A percentile compares a stretch with the other conserved stretches of the same genome.
These are phyloP conservation scores for Xylaria telfairii DNA, from an alignment of 495 filamentous ascomycete genomes.

Conservation along the genomic window DNA sequence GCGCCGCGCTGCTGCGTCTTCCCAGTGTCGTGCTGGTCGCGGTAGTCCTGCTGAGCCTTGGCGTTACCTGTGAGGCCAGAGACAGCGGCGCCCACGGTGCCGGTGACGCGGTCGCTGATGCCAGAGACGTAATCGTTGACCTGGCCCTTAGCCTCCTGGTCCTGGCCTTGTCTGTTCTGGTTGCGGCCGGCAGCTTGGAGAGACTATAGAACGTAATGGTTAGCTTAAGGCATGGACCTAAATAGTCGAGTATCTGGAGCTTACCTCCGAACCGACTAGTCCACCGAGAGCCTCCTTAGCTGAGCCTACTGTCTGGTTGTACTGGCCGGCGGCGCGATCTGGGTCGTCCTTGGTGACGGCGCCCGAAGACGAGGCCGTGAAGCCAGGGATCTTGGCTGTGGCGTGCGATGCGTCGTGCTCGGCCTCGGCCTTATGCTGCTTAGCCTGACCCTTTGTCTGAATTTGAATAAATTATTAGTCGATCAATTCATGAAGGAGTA, in stretches of 20 bases:
- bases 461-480: conserved; percentile 22
- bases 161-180: conserved; percentile 83
- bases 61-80: conserved; percentile 76
- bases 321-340: conserved; percentile 72
- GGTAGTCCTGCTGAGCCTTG: conserved; percentile 62
- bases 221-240: neutral
- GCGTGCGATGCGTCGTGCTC: conserved; percentile 76
- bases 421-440: conserved; percentile 64
- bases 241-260: conserved; percentile 4
- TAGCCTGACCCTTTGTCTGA: conserved; percentile 59
- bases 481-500: neutral
- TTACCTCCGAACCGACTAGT: conserved; percentile 72
- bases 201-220: conserved; percentile 40
- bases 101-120: conserved; percentile 71
- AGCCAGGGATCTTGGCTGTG: conserved; percentile 70
- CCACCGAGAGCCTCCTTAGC: conserved; percentile 84
- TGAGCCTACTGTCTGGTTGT: conserved; percentile 86
- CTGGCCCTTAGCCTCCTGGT: conserved; percentile 84
- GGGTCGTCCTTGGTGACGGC: conserved; percentile 74
- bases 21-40: conserved; percentile 77
- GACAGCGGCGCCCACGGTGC: conserved; percentile 70
- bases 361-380: conserved; percentile 71
- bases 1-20: conserved; percentile 87
- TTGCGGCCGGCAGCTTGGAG: conserved; percentile 74
- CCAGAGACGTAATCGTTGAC: conserved; percentile 76